These are phyloP conservation scores for Cyberlindnera suaveolens DNA, from an alignment of 805 yeast genomes.

Conservation along the genomic window DNA sequence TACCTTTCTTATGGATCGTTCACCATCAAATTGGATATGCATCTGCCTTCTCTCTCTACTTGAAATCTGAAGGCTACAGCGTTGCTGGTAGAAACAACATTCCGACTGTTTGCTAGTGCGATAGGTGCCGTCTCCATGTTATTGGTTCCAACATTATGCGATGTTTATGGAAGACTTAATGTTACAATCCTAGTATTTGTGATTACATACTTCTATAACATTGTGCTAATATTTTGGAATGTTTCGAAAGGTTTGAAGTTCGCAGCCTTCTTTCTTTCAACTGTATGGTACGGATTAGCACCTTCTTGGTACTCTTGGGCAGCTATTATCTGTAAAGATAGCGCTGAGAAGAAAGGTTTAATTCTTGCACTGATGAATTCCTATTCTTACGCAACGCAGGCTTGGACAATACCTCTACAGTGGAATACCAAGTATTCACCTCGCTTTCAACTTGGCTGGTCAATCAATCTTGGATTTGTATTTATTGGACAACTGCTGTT, in stretches of 20 bases:
- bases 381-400: conserved; percentile 9
- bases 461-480: conserved; percentile 5
- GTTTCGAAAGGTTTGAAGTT: not conserved
- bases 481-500: conserved; percentile 1
- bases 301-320: conserved; percentile 8
- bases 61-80: conserved; percentile 2
- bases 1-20: too few species aligned
- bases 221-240: not conserved
- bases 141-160: conserved; percentile 2
- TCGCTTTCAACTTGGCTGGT: conserved; percentile 4
- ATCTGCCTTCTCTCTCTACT: conserved; percentile 4
- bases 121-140: conserved; percentile 1
- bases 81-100: conserved; percentile 4
- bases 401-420: conserved; percentile 9
- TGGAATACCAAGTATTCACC: conserved; percentile 8
- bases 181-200: not conserved
- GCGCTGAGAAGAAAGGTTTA: conserved; percentile 9
- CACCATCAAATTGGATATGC: too few species aligned
- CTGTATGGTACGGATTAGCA: conserved; percentile 4
- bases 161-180: conserved; percentile 2
- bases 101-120: conserved; percentile 4
- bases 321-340: conserved; percentile 7
- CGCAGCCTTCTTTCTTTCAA: not conserved
- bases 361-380: conserved; percentile 9
- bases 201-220: not conserved